Evolutionary conservation across 1,284 basidiomycete genomes (phyloP), one percentile per base, ranked within the genome.

Genomic region (Cutaneotrichosporon dermatis): DNA sequence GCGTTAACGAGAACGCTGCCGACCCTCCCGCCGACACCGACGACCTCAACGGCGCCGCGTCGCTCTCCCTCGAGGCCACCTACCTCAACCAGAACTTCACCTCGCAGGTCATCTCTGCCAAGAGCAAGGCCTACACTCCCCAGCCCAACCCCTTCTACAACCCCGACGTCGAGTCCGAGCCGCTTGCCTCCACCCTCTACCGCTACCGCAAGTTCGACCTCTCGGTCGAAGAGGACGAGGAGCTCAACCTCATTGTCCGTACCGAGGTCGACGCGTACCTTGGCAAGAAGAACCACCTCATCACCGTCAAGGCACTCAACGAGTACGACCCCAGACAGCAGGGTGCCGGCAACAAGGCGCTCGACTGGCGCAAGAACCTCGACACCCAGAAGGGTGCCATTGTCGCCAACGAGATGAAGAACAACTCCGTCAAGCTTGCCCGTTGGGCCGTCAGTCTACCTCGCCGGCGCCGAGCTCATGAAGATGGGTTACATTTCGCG

Each of bases 351-450:
- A 74, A 69, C 48, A 77, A 78, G 60, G 93, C 95, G 13, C 90
- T 92, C 25, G 96, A 99, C 79, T 99, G 96, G 96, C 86, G 94
- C 52, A 85, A 89, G 52, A 96, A 96, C 79, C 82, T 99, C 54
- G 96, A 99, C 79, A 87, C 89, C 7, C 94, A 98, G 79, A 87
- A 94, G 61, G 96, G 96, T 71, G 96, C 96, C 4, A 95, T 99
- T 49, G 92, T 99, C 59, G 93, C 96, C 50, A 96, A 92, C 45
- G 96, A 99, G 82, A 98, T 99, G 96, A 99, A 99, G 83, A 99
- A 99, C 82, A 99, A 99, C 81, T 92, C 89, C 72, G 94, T 88
- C 82, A 99, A 99, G 80, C 85, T 99, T 53, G 94, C 95, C 15
- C 90, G 95, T 74, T 99, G 95, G 90, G 88, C 96, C 0, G 89